These are phyloP conservation scores for Trichoderma asperelloides DNA, from an alignment of 495 filamentous ascomycete species.

Conservation along the genomic window DNA sequence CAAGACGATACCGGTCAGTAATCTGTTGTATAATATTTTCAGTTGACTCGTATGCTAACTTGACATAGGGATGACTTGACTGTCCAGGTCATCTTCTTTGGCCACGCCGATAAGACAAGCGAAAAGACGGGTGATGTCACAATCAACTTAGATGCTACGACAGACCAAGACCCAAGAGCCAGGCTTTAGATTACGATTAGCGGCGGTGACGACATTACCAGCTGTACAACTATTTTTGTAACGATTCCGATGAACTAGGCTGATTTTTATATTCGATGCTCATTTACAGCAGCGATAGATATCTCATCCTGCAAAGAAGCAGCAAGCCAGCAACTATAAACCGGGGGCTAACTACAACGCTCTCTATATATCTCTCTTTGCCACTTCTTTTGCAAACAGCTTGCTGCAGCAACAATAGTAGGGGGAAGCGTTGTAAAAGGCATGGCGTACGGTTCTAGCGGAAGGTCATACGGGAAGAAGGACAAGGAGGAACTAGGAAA, in stretches of 20 bases:
- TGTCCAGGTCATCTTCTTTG: conserved; percentile 98
- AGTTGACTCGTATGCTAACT: conserved; percentile 12
- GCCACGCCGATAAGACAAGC: conserved; percentile 52
- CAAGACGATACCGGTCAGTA: conserved; percentile 71
- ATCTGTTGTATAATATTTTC: background rate
- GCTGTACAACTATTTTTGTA: background rate
- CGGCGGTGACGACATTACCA: background rate
- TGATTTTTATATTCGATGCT: background rate
- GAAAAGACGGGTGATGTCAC: conserved; percentile 55
- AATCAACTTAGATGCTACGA: conserved; percentile 80
- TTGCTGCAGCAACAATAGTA: background rate
- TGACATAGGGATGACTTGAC: conserved; percentile 78
- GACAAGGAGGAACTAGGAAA: background rate
- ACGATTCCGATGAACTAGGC: background rate
- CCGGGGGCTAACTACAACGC: background rate
- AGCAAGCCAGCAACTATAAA: background rate
- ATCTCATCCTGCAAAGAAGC: background rate
- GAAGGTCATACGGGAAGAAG: background rate
- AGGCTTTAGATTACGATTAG: conserved; percentile 24
- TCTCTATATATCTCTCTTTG: background rate
- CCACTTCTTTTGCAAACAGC: background rate
- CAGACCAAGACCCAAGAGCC: conserved; percentile 43
- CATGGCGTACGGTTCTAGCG: background rate
- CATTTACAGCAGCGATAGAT: background rate
- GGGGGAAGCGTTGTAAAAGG: background rate